Evolutionary conservation across 2,329 filamentous ascomycete genomes (phyloP), one percentile per base, ranked within the genome.

Genomic region (Emericellopsis cladophorae): DNA sequence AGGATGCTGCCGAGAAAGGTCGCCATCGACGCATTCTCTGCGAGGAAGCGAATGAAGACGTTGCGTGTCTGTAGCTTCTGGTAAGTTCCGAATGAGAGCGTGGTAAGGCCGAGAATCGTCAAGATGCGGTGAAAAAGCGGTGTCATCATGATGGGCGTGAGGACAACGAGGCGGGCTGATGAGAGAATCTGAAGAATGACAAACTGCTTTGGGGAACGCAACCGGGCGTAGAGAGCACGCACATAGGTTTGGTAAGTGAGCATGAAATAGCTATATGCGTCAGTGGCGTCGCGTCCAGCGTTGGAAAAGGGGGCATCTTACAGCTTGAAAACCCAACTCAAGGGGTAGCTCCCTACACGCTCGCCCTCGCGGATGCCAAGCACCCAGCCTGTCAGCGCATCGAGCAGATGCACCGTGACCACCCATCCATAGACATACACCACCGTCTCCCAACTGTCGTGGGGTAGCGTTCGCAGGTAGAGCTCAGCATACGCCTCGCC

Each of bases 351-450:
- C 32, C 78, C 77, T 2, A 83, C 79, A 26, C 78, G 65, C 53
- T 82, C 74, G 37, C 79, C 78, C 48, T 81, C 74, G 40, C 70
- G 74, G 32, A 74, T 77, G 36, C 79, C 78, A 32, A 83, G 57
- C 37, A 82, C 79, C 74, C 76, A 83, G 2, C 76, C 78, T 0
- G 77, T 80, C 43, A 81, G 58, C 3, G 69, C 72, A 51, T 83
- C 79, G 7, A 83, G 62, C 21, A 81, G 57, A 45, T 81, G 74
- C 8, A 83, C 76, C 2, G 77, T 82, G 24, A 71, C 65, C 9
- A 82, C 75, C 79, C 79, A 83, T 39, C 76, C 79, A 54, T 82
- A 83, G 38, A 83, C 79, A 51, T 83, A 83, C 10, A 80, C 66
- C 40, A 83, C 72, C 0, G 78, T 82, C 54, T 82, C 77, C 46